Conservation (phyloP, 495 filamentous ascomycete species). For the Penicillium daleae region DNA sequence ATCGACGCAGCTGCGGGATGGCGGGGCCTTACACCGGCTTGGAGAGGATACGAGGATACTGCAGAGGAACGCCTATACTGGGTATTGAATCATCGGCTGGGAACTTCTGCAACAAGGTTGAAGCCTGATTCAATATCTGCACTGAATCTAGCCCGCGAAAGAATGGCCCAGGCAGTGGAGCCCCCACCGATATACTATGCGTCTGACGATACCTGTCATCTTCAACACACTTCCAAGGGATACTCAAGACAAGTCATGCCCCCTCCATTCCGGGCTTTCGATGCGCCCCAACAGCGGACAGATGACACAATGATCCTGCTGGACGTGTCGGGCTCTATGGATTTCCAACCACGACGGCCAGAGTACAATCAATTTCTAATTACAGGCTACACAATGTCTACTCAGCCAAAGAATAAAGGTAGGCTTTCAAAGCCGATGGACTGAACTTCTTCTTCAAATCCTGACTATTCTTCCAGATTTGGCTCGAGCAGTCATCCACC, state of each 20-base stretch:
- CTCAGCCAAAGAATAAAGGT: conserved; percentile 54
- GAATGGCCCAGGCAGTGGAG: conserved; percentile 48
- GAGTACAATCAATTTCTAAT: conserved; percentile 49
- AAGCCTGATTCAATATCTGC: conserved; percentile 50
- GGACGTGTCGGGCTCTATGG: conserved; percentile 52
- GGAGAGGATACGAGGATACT: conserved; percentile 52
- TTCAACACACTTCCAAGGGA: conserved; percentile 40
- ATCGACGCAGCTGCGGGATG: conserved; percentile 50
- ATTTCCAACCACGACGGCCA: conserved; percentile 46
- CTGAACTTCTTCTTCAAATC: background rate
- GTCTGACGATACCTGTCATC: conserved; percentile 43
- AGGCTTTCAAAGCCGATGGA: background rate
- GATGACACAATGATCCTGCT: conserved; percentile 53
- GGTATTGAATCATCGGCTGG: conserved; percentile 50
- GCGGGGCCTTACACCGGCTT: conserved; percentile 51
- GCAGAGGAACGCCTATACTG: conserved; percentile 55
- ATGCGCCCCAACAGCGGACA: conserved; percentile 36
- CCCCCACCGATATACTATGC: conserved; percentile 44
- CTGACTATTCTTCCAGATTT: conserved; percentile 32
- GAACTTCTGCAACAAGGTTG: conserved; percentile 30
- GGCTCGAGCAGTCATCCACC: conserved; percentile 46
- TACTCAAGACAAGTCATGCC: conserved; percentile 53
- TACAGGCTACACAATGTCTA: conserved; percentile 37
- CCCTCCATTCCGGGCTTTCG: conserved; percentile 37
- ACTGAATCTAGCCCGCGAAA: conserved; percentile 42